Percentiles rank a stretch among this genome's conserved stretches.
phyloP scores from a whole-genome alignment of 805 yeast genomes.

The Yarrowia sp. region DNA sequence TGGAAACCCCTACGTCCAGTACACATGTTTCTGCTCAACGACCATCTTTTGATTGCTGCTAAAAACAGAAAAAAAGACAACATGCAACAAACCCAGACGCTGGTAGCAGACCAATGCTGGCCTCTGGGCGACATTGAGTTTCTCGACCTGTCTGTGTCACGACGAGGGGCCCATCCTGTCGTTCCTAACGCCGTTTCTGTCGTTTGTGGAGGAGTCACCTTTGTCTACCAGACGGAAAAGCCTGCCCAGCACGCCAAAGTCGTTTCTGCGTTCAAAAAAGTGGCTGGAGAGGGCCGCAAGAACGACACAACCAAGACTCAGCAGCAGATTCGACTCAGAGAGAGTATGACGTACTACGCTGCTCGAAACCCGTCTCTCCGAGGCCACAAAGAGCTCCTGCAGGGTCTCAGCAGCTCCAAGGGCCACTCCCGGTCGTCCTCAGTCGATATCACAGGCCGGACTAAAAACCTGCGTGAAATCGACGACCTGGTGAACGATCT shows the following conservation, averaged over 20 bases:
- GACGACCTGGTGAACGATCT: conserved; percentile 67
- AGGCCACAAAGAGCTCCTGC: conserved; percentile 20
- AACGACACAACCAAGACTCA: conserved; percentile 9
- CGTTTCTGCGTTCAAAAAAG: conserved; percentile 28
- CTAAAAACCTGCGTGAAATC: conserved; percentile 46
- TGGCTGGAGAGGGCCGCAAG: conserved; percentile 25
- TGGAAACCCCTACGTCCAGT: conserved; percentile 74
- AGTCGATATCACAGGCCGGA: conserved; percentile 44
- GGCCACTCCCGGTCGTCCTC: conserved; percentile 55
- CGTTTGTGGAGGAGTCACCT: conserved; percentile 48
- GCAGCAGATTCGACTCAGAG: conserved; percentile 25
- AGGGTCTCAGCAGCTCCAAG: conserved; percentile 15
- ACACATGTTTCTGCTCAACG: conserved; percentile 74
- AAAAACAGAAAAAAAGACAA: conserved; percentile 45
- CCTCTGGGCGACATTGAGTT: conserved; percentile 61
- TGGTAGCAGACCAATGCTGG: conserved; percentile 76
- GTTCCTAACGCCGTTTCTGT: conserved; percentile 43
- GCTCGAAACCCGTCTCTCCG: conserved; percentile 24
- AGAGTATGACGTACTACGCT: conserved; percentile 26
- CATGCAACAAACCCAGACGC: conserved; percentile 39
- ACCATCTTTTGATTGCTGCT: conserved; percentile 69
- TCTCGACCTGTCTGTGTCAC: conserved; percentile 40
- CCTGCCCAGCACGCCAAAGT: conserved; percentile 27
- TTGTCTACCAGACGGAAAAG: conserved; percentile 39
- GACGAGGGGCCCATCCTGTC: conserved; percentile 28